phyloP scores from a whole-genome alignment of 371 early-diverging fungal species.

The Syncephalis plumigaleata region DNA sequence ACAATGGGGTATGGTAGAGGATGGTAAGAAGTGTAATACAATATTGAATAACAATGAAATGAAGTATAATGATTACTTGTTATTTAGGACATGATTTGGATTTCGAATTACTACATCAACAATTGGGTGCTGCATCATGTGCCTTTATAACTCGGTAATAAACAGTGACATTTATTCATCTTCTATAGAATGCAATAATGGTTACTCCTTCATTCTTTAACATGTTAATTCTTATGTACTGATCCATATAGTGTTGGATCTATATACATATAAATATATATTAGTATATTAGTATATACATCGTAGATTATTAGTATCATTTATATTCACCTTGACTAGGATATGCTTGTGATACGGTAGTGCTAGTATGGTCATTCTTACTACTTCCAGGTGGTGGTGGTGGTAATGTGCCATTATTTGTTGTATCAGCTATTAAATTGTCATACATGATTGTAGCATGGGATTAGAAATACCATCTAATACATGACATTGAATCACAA shows the following conservation, averaged over 20 bases:
- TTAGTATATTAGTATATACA: not conserved
- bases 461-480: too few relatives aligned
- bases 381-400: conserved; percentile 15
- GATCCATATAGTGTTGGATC: conserved; percentile 22
- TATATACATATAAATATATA: not conserved
- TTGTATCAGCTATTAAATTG: conserved; percentile 12
- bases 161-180: not conserved
- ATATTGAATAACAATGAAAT: not conserved
- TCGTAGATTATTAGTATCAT: too few relatives aligned
- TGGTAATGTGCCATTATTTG: conserved; percentile 14
- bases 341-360: conserved; percentile 5
- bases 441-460: too few relatives aligned
- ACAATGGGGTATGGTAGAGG: conserved; percentile 89
- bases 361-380: conserved; percentile 1
- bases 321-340: conserved; percentile 15
- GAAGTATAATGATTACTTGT: not conserved
- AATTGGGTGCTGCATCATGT: conserved; percentile 9
- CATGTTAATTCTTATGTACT: too few relatives aligned
- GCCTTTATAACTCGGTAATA: conserved; percentile 1
- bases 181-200: not conserved
- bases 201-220: too few relatives aligned
- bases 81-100: conserved; percentile 8
- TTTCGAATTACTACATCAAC: conserved; percentile 5
- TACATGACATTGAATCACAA: too few relatives aligned
- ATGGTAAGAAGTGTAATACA: conserved; percentile 16